Conservation (phyloP, 2,329 filamentous ascomycete genomes). For the Cephalotrichum gorgonifer region DNA sequence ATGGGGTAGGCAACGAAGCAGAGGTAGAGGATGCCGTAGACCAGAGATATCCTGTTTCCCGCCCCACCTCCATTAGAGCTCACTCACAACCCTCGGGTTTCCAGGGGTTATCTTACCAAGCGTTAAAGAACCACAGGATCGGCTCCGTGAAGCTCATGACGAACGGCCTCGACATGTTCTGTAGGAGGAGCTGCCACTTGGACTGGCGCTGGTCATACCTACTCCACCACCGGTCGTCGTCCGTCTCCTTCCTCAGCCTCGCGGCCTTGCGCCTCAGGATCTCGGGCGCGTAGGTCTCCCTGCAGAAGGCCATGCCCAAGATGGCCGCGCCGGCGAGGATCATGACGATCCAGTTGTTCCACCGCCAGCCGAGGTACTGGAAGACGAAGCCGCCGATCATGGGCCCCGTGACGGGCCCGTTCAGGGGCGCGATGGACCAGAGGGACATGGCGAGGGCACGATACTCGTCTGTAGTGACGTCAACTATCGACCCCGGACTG, state of each 20-base stretch:
- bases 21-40: conserved; percentile 81
- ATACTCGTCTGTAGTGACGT: conserved; percentile 71
- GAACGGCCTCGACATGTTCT: conserved; percentile 70
- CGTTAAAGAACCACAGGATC: conserved; percentile 61
- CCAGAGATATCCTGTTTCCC: conserved; percentile 55
- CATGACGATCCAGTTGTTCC: conserved; percentile 73
- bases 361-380: conserved; percentile 74
- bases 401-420: conserved; percentile 42
- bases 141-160: conserved; percentile 70
- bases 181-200: conserved; percentile 57
- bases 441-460: conserved; percentile 75
- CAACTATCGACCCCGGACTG: conserved; percentile 70
- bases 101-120: no score
- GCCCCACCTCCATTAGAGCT: background rate
- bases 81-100: no score
- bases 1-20: conserved; percentile 88
- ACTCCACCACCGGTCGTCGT: conserved; percentile 65
- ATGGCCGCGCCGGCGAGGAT: conserved; percentile 59
- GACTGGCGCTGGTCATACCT: conserved; percentile 65
- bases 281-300: conserved; percentile 68
- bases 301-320: conserved; percentile 42
- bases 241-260: conserved; percentile 53
- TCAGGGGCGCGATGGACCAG: conserved; percentile 77
- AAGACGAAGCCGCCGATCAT: conserved; percentile 62
- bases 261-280: conserved; percentile 59